phyloP scores from a whole-genome alignment of 2,329 filamentous ascomycete genomes.

The Cladophialophora bantiana region DNA sequence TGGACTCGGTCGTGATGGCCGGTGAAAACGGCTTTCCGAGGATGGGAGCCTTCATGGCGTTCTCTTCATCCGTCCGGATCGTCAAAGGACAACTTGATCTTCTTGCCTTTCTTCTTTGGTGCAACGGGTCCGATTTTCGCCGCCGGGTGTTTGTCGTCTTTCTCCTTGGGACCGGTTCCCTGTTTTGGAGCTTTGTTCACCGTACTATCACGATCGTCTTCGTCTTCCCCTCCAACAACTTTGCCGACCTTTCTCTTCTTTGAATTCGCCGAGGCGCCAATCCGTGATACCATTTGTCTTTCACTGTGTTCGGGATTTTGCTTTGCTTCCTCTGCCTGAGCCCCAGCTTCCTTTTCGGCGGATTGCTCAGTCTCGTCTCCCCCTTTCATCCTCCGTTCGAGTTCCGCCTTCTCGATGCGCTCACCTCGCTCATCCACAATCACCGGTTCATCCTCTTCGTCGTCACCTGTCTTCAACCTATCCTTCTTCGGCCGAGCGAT shows the following conservation, averaged over 20 bases:
- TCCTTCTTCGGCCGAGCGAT: conserved; percentile 39
- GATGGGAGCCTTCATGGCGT: background rate
- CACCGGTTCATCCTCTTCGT: conserved; percentile 40
- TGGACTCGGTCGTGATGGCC: background rate
- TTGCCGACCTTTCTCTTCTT: conserved; percentile 40
- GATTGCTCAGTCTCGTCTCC: background rate
- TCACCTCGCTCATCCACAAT: conserved; percentile 41
- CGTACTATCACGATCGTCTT: background rate
- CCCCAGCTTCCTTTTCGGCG: background rate
- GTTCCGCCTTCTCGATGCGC: conserved; percentile 37
- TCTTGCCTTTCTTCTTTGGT: conserved; percentile 39
- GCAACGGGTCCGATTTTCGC: conserved; percentile 19
- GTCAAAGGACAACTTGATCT: conserved; percentile 42
- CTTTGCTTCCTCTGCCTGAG: conserved; percentile 2
- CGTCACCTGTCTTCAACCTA: conserved; percentile 39
- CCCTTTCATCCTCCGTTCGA: conserved; percentile 32
- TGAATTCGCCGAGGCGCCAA: conserved; percentile 24
- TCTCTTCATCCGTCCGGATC: conserved; percentile 34
- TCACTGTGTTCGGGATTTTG: conserved; percentile 16
- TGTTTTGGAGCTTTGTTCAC: conserved; percentile 1
- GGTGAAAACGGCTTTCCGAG: background rate
- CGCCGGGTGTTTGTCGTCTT: conserved; percentile 2
- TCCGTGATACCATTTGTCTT: conserved; percentile 33
- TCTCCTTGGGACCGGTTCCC: conserved; percentile 19
- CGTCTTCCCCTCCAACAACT: conserved; percentile 35